A percentile compares a stretch with the other conserved stretches of the same genome.
These are phyloP conservation scores for Mycena capillaripes DNA, from an alignment of 768 basidiomycete genomes.

Conservation along the genomic window DNA sequence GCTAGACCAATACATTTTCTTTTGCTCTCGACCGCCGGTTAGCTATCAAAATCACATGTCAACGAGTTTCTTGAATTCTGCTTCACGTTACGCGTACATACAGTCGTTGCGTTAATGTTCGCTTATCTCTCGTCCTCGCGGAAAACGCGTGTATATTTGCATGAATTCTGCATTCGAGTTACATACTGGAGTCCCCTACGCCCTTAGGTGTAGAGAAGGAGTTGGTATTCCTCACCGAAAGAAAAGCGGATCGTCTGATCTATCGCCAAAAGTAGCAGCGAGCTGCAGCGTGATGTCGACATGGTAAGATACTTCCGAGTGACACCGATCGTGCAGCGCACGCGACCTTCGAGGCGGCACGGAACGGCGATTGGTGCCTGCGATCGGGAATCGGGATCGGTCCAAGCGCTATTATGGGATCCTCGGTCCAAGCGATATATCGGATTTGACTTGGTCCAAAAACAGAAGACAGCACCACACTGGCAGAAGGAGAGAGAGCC, in stretches of 20 bases:
- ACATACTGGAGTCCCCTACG: not conserved
- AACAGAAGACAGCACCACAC: not conserved
- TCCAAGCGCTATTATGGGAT: not conserved
- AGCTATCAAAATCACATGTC: slow-evolving; percentile 12
- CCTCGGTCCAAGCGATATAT: slow-evolving; percentile 1
- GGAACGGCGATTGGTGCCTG: not conserved
- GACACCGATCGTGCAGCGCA: not conserved
- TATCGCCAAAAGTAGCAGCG: not conserved
- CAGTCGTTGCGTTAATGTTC: not conserved
- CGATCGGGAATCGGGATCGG: slow-evolving; percentile 10
- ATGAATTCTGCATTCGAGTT: not conserved
- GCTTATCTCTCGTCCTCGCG: slow-evolving; percentile 1
- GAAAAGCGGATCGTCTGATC: slow-evolving; percentile 7
- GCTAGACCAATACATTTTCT: not conserved
- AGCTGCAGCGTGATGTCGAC: slow-evolving; percentile 4
- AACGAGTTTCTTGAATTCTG: not conserved
- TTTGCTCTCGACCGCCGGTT: not conserved
- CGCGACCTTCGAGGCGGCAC: not conserved
- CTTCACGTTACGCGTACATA: not conserved
- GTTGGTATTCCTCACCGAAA: not conserved
- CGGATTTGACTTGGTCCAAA: not conserved
- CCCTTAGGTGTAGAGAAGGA: not conserved
- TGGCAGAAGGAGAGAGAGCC: not conserved
- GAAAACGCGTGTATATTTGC: not conserved
- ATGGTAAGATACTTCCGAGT: not conserved